Evolutionary conservation across 2,329 filamentous ascomycete genomes (phyloP).

Genomic region (Lasiodiplodia hormozganensis): DNA sequence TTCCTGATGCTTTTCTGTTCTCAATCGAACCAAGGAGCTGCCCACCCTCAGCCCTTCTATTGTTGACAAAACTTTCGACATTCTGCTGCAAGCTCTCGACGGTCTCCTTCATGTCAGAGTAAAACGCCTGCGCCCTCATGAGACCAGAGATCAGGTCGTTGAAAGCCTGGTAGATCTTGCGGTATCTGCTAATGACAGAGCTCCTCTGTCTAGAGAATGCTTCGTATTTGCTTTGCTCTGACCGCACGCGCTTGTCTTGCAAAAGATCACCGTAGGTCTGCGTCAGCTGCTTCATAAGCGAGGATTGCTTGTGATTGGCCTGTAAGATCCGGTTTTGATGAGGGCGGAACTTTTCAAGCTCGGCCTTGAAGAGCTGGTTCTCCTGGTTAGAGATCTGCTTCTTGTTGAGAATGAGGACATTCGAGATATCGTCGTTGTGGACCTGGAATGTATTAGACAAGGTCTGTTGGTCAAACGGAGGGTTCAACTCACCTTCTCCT

Average conservation of each 20-base stretch:
- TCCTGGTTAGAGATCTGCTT: slow-evolving; percentile 95
- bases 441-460: slow-evolving; percentile 62
- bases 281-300: slow-evolving; percentile 93
- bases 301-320: slow-evolving; percentile 93
- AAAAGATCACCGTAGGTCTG: slow-evolving; percentile 84
- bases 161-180: slow-evolving; percentile 90
- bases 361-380: slow-evolving; percentile 88
- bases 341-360: slow-evolving; percentile 95
- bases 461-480: background rate
- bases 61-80: slow-evolving; percentile 96
- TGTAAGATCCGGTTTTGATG: slow-evolving; percentile 91
- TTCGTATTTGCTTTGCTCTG: slow-evolving; percentile 96
- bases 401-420: slow-evolving; percentile 96
- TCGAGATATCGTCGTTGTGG: slow-evolving; percentile 95
- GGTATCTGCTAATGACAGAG: slow-evolving; percentile 83
- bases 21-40: slow-evolving; percentile 90
- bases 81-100: slow-evolving; percentile 93
- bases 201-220: slow-evolving; percentile 81
- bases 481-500: slow-evolving; percentile 78
- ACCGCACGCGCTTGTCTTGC: slow-evolving; percentile 90
- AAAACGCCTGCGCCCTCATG: slow-evolving; percentile 88
- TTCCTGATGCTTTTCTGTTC: slow-evolving; percentile 70
- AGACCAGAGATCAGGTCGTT: slow-evolving; percentile 87
- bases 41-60: slow-evolving; percentile 87
- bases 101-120: slow-evolving; percentile 93